Base-by-base conservation (phyloP, 2,329 filamentous ascomycete genomes). In the Aspergillus texensis region DNA sequence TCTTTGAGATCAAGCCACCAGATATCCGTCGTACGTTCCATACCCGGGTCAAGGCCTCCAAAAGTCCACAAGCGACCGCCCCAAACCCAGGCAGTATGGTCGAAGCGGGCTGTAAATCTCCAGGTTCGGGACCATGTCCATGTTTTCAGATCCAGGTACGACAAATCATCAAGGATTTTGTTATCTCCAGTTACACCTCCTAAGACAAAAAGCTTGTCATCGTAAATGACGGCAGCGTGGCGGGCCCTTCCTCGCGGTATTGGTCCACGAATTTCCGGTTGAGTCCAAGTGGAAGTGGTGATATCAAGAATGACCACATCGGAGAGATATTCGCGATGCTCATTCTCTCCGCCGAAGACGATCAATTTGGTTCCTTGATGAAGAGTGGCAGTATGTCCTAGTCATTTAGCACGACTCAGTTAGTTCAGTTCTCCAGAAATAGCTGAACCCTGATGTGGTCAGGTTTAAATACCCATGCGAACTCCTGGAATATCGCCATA, bases 1-100 rank as follows among this genome's bases (percentile, higher is more conserved):
- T 93, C 93, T 76, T 96, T 94, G 57, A 99, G 85, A 79, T 99
- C 95, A 50, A 99, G 83, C 94, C 95, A 99, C 91, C 93, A 97
- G 50, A 99, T 86, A 77, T 99, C 95, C 64, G 93, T 94, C 65
- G 91, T 93, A 72, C 96, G 94, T 80, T 98, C 94, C 93, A 98
- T 97, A 69, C 97, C 94, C 70, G 95, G 92, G 66, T 93, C 95
- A 57, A 99, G 84, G 2, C 95, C 95, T 45, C 95, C 95, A 77
- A 97, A 97, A 8, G 98, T 93, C 94, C 94, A 99, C 39, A 99
- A 89, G 50, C 93, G 88, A 66, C 95, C 94, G 61, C 91, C 89
- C 85, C 94, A 97, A 64, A 99, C 90, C 84, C 94, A 97, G 58
- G 92, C 93, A 19, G 93, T 93, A 75, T 99, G 95, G 72, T 99